phyloP scores from a whole-genome alignment of 2,329 filamentous ascomycete species.

The Pleurostoma richardsiae region DNA sequence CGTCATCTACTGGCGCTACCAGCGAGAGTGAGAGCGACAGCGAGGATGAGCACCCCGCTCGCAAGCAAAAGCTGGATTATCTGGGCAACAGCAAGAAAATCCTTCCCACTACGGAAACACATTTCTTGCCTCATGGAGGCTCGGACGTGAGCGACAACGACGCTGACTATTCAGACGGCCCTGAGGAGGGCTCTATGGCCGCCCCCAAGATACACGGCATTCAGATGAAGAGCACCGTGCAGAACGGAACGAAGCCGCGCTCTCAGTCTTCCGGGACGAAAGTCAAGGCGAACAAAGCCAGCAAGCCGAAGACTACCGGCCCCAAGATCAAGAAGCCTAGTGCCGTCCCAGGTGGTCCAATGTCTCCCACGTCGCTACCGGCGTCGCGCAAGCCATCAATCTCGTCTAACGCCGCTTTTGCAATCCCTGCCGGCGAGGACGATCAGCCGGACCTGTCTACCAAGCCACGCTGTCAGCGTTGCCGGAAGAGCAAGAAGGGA shows the following conservation, averaged over 20 bases:
- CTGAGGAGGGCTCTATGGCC: slow-evolving; percentile 29
- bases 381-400: slow-evolving; percentile 73
- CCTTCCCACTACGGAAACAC: slow-evolving; percentile 47
- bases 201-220: slow-evolving; percentile 33
- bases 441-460: slow-evolving; percentile 89
- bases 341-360: slow-evolving; percentile 36
- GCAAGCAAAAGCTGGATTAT: slow-evolving; percentile 51
- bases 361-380: slow-evolving; percentile 63
- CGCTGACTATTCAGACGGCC: slow-evolving; percentile 43
- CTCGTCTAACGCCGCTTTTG: slow-evolving; percentile 47
- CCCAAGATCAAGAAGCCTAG: slow-evolving; percentile 49
- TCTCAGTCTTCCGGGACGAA: slow-evolving; percentile 25
- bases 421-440: slow-evolving; percentile 67
- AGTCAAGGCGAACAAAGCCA: slow-evolving; percentile 30
- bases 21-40: slow-evolving; percentile 70
- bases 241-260: slow-evolving; percentile 33
- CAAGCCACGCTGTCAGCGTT: slow-evolving; percentile 95
- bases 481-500: slow-evolving; percentile 99
- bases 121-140: slow-evolving; percentile 38
- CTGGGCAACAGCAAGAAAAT: slow-evolving; percentile 37
- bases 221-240: slow-evolving; percentile 25
- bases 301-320: slow-evolving; percentile 23
- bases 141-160: slow-evolving; percentile 54
- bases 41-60: slow-evolving; percentile 56
- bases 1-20: slow-evolving; percentile 80